Evolutionary conservation across 257 asterid species (phyloP).

Genomic region (Jaltomata sinuosa): DNA sequence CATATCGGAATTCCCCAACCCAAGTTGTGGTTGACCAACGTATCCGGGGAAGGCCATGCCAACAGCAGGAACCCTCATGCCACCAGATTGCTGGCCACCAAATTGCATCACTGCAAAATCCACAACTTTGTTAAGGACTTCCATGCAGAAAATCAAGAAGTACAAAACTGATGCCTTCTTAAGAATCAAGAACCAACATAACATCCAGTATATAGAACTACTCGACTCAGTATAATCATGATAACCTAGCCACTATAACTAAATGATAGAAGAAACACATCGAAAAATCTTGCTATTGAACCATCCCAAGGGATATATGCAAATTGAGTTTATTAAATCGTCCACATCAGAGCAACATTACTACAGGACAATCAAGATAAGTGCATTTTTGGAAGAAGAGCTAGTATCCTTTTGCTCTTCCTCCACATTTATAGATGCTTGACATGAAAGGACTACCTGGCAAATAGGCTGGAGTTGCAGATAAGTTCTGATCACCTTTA

Average conservation of each 20-base stretch:
- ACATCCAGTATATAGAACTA: not conserved
- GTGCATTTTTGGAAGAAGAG: not conserved
- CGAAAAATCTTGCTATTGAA: not conserved
- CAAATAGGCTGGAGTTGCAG: constrained; percentile 52
- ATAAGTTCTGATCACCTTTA: constrained; percentile 58
- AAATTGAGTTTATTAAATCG: not conserved
- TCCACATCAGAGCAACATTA: not conserved
- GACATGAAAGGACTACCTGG: constrained; percentile 41
- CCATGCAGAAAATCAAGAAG: not conserved
- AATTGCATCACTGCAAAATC: constrained; percentile 71
- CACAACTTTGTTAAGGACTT: not conserved
- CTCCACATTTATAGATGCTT: not conserved
- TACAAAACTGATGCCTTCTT: not conserved
- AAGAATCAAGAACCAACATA: not conserved
- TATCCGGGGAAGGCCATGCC: constrained; percentile 99
- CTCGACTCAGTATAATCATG: not conserved
- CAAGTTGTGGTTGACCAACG: constrained; percentile 70
- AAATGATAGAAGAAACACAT: not conserved
- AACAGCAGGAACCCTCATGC: constrained; percentile 96
- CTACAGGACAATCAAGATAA: not conserved
- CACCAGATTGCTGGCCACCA: constrained; percentile 84
- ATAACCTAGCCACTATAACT: not conserved
- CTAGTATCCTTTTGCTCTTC: not conserved
- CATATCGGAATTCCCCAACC: constrained; percentile 87
- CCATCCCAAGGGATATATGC: not conserved